A percentile compares a stretch with the other conserved stretches of the same genome.
Evolutionary conservation across 306 rosid species (phyloP).

Genomic region (Lathyrus sativus): DNA sequence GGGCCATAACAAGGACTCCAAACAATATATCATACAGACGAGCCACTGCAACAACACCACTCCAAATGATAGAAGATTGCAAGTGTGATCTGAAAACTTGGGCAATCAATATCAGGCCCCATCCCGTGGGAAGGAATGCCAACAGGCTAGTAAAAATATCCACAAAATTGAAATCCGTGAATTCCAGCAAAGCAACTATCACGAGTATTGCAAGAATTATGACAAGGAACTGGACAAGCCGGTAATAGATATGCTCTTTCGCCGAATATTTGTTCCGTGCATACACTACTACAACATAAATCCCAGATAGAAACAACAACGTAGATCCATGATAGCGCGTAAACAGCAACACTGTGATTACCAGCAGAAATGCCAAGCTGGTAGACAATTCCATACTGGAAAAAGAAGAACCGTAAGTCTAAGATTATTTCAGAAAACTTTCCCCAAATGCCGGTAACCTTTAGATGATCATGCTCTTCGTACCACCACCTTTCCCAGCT

Average conservation of each 20-base stretch:
- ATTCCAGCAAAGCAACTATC: constrained; percentile 48
- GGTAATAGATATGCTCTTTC: constrained; percentile 50
- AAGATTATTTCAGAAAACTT: constrained; percentile 53
- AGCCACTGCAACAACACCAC: constrained; percentile 50
- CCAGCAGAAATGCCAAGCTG: constrained; percentile 52
- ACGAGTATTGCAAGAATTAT: constrained; percentile 47
- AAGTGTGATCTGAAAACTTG: constrained; percentile 51
- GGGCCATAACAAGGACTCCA: constrained; percentile 51
- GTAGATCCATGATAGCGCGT: constrained; percentile 51
- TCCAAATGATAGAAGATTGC: constrained; percentile 48
- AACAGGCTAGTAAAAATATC: constrained; percentile 51
- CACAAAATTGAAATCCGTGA: constrained; percentile 43
- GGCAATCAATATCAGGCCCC: constrained; percentile 55
- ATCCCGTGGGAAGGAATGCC: constrained; percentile 59
- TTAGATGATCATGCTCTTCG: constrained; percentile 57
- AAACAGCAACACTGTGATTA: constrained; percentile 45
- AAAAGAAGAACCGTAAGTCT: constrained; percentile 54
- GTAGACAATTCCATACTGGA: constrained; percentile 57
- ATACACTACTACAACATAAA: constrained; percentile 43
- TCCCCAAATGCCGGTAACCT: constrained; percentile 54
- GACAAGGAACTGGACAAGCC: constrained; percentile 55
- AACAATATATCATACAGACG: constrained; percentile 53
- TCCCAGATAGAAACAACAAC: constrained; percentile 45
- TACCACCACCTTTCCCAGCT: constrained; percentile 61
- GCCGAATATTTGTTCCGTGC: constrained; percentile 53